Base-by-base conservation (phyloP, 164 flowering plant genomes). In the Malania oleifera region DNA sequence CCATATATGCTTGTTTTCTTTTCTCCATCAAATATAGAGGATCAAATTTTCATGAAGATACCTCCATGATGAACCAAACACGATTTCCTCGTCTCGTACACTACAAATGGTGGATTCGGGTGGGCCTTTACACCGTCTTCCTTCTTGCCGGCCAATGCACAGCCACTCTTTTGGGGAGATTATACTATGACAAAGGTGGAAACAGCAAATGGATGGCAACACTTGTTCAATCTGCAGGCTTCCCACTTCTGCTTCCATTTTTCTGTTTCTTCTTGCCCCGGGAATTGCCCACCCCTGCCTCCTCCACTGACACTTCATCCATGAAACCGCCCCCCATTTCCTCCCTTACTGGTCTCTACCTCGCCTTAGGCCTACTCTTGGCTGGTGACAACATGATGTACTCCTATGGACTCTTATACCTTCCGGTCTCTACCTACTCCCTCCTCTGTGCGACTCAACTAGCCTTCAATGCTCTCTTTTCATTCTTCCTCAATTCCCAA, bases 181-280 rank as follows among this genome's bases (percentile, higher is more conserved):
- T 69, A 1, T 73, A 73, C 56, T 73, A 62, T 47, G 73, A 69
- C 56, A 69, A 63, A 62, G 77, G 77, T n/a, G 77, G 77, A 1
- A 62, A 69, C 12, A 66, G 77, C 62, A 69, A 65, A 65, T 73
- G 73, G 73, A 53, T 69, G 63, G 68, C 65, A 45, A 73, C 77
- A 0, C 58, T 73, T 19, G 73, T 73, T 51, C 75, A 72, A 61
- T 64, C 71, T 15, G 72, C 69, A 3, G 75, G 72, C 51, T 72
- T 72, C 62, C 75, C 75, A 20, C 47, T 72, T 27, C 69, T 72
- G 0, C 40, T 72, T 12, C 75, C 75, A 14, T 52, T 72, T 24
- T 50, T 64, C 15, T 64, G 27, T 7, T 54, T 43, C 63, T 64
- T 61, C 68, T 14, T 56, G 15, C 28, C 66, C 15, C n/a, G 48